A percentile compares a stretch with the other conserved stretches of the same genome.
Evolutionary conservation across 169 alveolate genomes (phyloP).

Genomic region (Neospora caninum): DNA sequence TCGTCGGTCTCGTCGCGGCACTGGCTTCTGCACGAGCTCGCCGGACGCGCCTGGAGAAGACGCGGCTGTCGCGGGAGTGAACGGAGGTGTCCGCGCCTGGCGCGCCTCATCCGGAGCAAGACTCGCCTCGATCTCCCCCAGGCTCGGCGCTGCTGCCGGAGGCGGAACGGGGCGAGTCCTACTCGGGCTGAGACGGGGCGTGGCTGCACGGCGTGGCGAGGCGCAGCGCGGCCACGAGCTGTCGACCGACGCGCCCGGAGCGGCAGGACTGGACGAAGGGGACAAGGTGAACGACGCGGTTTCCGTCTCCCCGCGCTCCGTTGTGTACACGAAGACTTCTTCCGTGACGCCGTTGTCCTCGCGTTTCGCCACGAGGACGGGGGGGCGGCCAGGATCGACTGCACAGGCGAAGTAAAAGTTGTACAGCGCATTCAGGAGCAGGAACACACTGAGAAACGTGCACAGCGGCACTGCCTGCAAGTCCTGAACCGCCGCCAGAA

Average conservation of each 20-base stretch:
- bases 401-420: slow-evolving; percentile 31
- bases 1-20: too few species aligned
- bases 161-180: too few species aligned
- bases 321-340: neutral
- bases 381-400: slow-evolving; percentile 56
- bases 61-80: too few species aligned
- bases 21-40: too few species aligned
- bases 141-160: too few species aligned
- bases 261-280: neutral
- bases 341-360: neutral
- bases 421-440: slow-evolving; percentile 16
- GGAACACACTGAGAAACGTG: neutral
- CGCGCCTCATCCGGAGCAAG: too few species aligned
- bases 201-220: too few species aligned
- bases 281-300: neutral
- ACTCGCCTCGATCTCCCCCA: too few species aligned
- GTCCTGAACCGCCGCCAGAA: neutral
- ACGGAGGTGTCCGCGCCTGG: too few species aligned
- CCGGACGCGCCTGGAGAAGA: too few species aligned
- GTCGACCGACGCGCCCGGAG: neutral
- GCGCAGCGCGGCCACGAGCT: neutral
- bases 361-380: neutral
- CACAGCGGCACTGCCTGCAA: neutral
- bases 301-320: neutral
- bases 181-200: too few species aligned